Evolutionary conservation across 495 filamentous ascomycete species (phyloP), one percentile per base, ranked within the genome.

Genomic region (Neurospora terricola): DNA sequence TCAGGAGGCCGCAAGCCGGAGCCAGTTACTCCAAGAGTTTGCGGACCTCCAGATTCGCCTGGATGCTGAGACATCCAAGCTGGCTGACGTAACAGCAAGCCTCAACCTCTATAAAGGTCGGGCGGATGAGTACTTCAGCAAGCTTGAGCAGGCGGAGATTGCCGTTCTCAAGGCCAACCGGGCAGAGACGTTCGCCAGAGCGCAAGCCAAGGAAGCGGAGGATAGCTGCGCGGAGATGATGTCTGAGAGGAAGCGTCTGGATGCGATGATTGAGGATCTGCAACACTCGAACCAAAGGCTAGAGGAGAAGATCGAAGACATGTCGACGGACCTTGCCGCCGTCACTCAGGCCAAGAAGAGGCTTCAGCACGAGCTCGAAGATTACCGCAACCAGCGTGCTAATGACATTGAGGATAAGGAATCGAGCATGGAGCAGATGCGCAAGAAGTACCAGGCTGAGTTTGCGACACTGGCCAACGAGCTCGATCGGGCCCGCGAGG

Each of bases 321-420:
- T 98, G 74, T 91, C 91, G 10, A 93, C 95, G 7, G 96, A 99
- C 80, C 87, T 98, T 7, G 90, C 94, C 54, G 90, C 88, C 45
- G 95, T 93, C 16, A 83, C 93, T 30, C 94, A 98, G 83, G 90
- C 94, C 8, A 97, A 96, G 85, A 97, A 97, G 80, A 89, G 96
- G 62, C 88, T 99, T 7, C 96, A 99, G 82, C 94, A 99, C 78
- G 96, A 99, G 80, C 91, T 99, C 5, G 96, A 98, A 82, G 96
- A 99, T 79, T 99, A 98, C 82, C 90, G 96, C 72, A 96, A 90
- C 79, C 94, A 97, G 80, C 90, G 95, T 43, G 94, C 94, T 38
- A 97, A 96, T 76, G 96, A 99, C 78, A 91, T 98, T 36, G 96
- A 98, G 82, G 96, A 99, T 81, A 97, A 96, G 78, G 96, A 98